Base-by-base conservation (phyloP, 225 moss, liverwort and hornwort genomes). In the Bryoerythrophyllum caledonicum region DNA sequence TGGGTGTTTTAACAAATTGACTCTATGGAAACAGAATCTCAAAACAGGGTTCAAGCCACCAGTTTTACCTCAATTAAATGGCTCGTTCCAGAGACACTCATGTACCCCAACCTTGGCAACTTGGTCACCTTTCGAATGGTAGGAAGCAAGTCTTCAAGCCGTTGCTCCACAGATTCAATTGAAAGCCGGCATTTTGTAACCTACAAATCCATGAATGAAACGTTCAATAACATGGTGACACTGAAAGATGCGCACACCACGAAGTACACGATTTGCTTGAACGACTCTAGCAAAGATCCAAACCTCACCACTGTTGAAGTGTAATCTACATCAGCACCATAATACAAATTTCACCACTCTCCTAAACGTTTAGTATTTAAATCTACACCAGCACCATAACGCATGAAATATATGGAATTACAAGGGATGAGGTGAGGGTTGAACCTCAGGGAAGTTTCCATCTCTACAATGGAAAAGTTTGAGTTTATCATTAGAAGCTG, bases 381-480 rank as follows among this genome's bases (percentile, higher is more conserved):
- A 46, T 37, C 5, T 53, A 70, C 16, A 70, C 61, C 44, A 35
- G 30, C 44, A 19, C 19, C 44, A 63, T 51, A 61, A 26, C n/a
- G 41, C 34, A 41, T 69, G 8, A 11, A 34, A n/a, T 37, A 8
- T 35, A 55, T 17, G 26, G 41, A 65, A 23, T 69, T 17, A 43
- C 54, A 70, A 63, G 51, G 72, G 38, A 44, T 30, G 14, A 24
- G 72, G 35, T 53, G 37, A 52, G 66, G 65, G 40, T 34, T 24
- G 7, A 72, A 99, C 99, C 99, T 99, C 93, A 48, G 93, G 86
- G 63, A 95, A 99, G 58, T 87, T 81, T 74, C 89, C 93, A 75
- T 92, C 88, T 76, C 57, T 76, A 73, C 91, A 93, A 83, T 87
- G 85, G 71, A 99, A 99, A 37, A 99, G 88, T 70, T 87, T 93